Conservation (phyloP, 2,329 filamentous ascomycete species). For the Thelonectria rubi region DNA sequence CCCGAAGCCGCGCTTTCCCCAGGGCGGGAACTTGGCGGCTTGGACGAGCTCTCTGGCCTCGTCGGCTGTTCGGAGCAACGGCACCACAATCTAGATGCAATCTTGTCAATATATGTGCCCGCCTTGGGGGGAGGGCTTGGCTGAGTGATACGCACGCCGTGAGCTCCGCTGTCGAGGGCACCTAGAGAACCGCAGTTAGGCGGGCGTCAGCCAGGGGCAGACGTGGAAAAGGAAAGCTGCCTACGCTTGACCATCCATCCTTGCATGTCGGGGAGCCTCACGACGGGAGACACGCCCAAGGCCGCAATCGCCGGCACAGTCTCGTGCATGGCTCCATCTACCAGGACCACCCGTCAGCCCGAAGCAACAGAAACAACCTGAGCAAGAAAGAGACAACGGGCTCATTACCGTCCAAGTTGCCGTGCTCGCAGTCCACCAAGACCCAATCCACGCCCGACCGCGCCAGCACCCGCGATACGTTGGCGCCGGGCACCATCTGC, state of each 20-base stretch:
- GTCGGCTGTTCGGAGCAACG: slow-evolving; percentile 54
- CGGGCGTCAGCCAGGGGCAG: not conserved
- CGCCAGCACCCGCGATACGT: slow-evolving; percentile 68
- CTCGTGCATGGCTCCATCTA: slow-evolving; percentile 62
- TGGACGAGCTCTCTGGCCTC: slow-evolving; percentile 57
- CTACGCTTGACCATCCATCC: slow-evolving; percentile 58
- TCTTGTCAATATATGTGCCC: slow-evolving; percentile 25
- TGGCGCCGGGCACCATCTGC: slow-evolving; percentile 71
- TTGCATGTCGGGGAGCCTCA: slow-evolving; percentile 62
- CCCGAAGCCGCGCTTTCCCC: slow-evolving; percentile 59
- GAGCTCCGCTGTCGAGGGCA: slow-evolving; percentile 60
- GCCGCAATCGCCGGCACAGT: slow-evolving; percentile 62
- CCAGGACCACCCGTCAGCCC: not conserved
- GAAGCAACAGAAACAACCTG: too few relatives aligned
- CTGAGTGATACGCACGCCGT: slow-evolving; percentile 52
- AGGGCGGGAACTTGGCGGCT: slow-evolving; percentile 61
- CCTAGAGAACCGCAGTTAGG: slow-evolving; percentile 40
- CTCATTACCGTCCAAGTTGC: slow-evolving; percentile 56
- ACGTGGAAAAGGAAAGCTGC: not conserved
- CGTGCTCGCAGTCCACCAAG: slow-evolving; percentile 66
- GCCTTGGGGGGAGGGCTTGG: not conserved
- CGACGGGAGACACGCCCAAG: slow-evolving; percentile 53
- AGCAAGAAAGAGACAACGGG: not conserved
- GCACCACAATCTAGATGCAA: slow-evolving; percentile 54
- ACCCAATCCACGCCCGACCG: slow-evolving; percentile 73